phyloP scores from a whole-genome alignment of 306 rosid genomes.

The Hippophae rhamnoides region DNA sequence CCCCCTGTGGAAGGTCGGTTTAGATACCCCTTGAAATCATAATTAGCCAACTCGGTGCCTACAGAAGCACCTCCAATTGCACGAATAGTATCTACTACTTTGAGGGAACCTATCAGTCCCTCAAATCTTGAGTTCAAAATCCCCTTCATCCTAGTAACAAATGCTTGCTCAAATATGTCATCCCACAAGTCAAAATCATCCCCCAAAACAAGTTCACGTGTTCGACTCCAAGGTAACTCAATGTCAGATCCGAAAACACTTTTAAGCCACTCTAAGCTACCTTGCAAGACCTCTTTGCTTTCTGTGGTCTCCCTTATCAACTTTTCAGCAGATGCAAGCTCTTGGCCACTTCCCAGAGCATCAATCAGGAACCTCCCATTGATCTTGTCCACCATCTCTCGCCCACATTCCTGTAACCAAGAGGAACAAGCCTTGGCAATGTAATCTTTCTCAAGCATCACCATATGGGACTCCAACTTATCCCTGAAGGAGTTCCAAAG shows the following conservation, averaged over 20 bases:
- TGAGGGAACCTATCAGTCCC: constrained; percentile 44
- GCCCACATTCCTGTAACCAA: constrained; percentile 74
- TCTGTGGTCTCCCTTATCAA: constrained; percentile 85
- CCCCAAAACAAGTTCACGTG: constrained; percentile 83
- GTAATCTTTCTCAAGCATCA: constrained; percentile 56
- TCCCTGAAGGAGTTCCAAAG: constrained; percentile 88
- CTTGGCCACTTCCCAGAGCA: constrained; percentile 60
- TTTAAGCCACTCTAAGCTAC: constrained; percentile 90
- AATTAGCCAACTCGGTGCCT: constrained; percentile 13
- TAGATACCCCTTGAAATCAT: constrained; percentile 45
- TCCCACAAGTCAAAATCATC: constrained; percentile 94
- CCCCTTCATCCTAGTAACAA: constrained; percentile 66
- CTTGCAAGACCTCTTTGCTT: constrained; percentile 78
- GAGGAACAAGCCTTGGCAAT: constrained; percentile 59
- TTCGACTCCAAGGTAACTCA: constrained; percentile 95
- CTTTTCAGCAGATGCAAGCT: constrained; percentile 81
- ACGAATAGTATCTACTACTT: constrained; percentile 38
- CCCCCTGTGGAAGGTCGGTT: constrained; percentile 53
- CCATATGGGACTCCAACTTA: constrained; percentile 56
- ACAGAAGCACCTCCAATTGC: constrained; percentile 23
- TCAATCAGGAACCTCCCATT: constrained; percentile 65
- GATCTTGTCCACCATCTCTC: constrained; percentile 48
- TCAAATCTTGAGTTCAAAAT: constrained; percentile 50
- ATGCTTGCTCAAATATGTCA: constrained; percentile 75
- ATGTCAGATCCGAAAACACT: constrained; percentile 89